Base-by-base conservation (phyloP, 306 rosid species). In the Medicago arabica region DNA sequence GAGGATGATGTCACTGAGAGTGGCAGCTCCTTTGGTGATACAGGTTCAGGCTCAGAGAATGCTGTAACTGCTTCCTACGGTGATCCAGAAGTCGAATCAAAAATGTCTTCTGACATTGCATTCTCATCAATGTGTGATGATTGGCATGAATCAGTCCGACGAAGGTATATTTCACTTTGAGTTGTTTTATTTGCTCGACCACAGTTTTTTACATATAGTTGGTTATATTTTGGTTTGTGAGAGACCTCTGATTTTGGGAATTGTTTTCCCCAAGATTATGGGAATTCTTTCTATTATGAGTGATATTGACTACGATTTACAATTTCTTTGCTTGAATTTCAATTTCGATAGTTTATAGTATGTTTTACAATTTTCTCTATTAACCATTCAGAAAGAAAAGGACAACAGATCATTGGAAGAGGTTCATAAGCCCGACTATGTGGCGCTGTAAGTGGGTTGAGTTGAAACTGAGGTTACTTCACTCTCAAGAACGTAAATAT, bases 361-460 rank as follows among this genome's bases (percentile, higher is more conserved):
- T 54, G 38, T 80, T 72, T 53, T 61, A 50, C 64, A 62, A 58
- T 50, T 69, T 57, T 46, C 49, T 62, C 70, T 61, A 67, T 57
- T 61, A 75, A 85, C 66, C 59, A 12, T 81, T 64, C 79, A 95
- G 96, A 83, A 84, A 81, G 83, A 90, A 83, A 81, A 90, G 75
- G 81, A 2, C 84, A 81, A 90, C 93, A 60, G 63, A 6, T 75
- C 91, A 89, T 59, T 95, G 97, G 97, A 89, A 82, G 81, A 86
- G 40, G 79, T 95, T 87, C 81, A 83, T 86, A 74, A 75, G 67
- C 64, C 97, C 97, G 39, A 57, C 88, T 25, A 81, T 41, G 83
- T 86, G 91, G 93, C 93, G 97, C 19, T 86, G 89, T 83, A 95
- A 88, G 86, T 92, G 97, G 97, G 34, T 84, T 46, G 99, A 90